These are phyloP conservation scores for Hemisphaericaspora subhashii DNA, from an alignment of 1,139 yeast species.

Conservation along the genomic window DNA sequence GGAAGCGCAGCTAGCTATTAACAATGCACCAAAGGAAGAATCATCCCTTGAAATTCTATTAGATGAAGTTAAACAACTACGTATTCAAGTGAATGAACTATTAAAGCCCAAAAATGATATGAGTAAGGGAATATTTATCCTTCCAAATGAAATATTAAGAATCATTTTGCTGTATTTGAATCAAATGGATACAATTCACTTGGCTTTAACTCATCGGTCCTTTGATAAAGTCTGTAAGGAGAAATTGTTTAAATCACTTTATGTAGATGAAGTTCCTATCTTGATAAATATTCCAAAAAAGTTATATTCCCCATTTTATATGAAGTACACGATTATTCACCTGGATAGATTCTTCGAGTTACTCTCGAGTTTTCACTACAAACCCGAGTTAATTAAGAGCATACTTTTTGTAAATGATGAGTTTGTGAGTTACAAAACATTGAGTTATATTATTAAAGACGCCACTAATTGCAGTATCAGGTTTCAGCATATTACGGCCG, in stretches of 20 bases:
- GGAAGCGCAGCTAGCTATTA: too few relatives aligned
- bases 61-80: too few relatives aligned
- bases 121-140: conserved; percentile 3
- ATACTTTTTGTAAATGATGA: not conserved
- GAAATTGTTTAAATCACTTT: not conserved
- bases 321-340: not conserved
- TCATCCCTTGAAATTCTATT: too few relatives aligned
- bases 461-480: too few relatives aligned
- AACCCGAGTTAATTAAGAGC: not conserved
- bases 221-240: not conserved
- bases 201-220: not conserved
- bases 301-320: not conserved
- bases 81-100: not conserved
- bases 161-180: conserved; percentile 3
- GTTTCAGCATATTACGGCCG: too few relatives aligned
- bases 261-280: not conserved
- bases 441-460: too few relatives aligned
- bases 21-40: too few relatives aligned
- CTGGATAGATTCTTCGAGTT: not conserved
- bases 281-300: not conserved
- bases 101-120: conserved; percentile 5
- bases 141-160: conserved; percentile 2
- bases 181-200: conserved; percentile 4
- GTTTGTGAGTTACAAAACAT: too few relatives aligned
- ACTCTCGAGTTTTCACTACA: not conserved